Evolutionary conservation across 2,329 filamentous ascomycete genomes (phyloP), one percentile per base, ranked within the genome.

Genomic region (Epichloe gansuensis): DNA sequence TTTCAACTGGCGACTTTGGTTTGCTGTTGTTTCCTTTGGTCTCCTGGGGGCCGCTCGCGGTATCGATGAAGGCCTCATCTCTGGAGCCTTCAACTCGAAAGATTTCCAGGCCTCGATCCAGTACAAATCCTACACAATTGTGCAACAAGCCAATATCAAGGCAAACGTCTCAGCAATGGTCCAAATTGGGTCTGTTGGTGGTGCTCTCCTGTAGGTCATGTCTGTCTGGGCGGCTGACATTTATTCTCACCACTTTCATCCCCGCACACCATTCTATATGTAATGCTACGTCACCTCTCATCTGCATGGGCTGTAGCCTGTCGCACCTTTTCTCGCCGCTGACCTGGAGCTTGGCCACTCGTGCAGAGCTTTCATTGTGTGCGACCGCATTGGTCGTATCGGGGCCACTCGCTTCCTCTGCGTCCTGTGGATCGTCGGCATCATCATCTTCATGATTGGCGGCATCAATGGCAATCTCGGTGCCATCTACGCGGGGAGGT

Each of bases 101-200:
- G 72, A 82, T 49, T 87, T 87, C 64, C 75, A 82, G 58, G 57
- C 64, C 1, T 73, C 72, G 36, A 84, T 87, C 62, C 60, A 79
- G 57, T 79, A 81, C 55, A 67, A 71, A 5, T 69, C 72, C 2
- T 81, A 82, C 60, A 70, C 66, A 45, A 59, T 66, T 0, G 69
- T 74, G 4, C 73, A 78, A 46, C 71, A 77, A 61, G 81, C 84
- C 55, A 81, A 86, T 64, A 82, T 84, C 68, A 81, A 85, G 67
- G 81, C 77, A 58, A 90, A 90, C 65, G 84, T 90, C 51, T 84
- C 85, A 2, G 78, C 84, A 47, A 90, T 90, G 86, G 86, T 90
- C 0, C 86, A 89, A 66, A 80, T 89, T 60, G 86, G 86, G 25
- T 85, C 80, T 25, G 84, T 90, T 34, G 81, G 73, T 4, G 86